These are phyloP conservation scores for Globisporangium acanthophoron DNA, from an alignment of 352 stramenopile species.

Conservation along the genomic window DNA sequence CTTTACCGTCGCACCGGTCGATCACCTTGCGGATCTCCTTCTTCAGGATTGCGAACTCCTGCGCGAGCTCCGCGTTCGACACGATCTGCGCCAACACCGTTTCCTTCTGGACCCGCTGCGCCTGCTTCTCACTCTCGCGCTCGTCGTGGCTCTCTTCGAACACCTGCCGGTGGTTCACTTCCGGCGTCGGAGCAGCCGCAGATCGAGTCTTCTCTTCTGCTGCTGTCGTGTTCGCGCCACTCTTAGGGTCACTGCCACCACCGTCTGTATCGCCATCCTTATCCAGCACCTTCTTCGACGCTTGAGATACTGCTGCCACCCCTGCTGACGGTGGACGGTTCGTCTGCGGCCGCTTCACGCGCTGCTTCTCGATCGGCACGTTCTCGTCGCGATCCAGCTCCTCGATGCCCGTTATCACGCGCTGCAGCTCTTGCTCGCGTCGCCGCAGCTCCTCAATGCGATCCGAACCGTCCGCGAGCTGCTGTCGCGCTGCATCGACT, in stretches of 20 bases:
- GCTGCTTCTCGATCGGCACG: conserved; percentile 46
- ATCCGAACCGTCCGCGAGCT: conserved; percentile 4
- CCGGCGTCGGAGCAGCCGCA: background rate
- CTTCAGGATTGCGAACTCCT: conserved; percentile 57
- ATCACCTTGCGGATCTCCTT: conserved; percentile 74
- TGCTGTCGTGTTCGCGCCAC: conserved; percentile 10
- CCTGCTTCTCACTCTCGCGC: conserved; percentile 6
- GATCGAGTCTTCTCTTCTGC: background rate
- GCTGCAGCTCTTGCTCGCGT: conserved; percentile 29
- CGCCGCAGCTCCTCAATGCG: conserved; percentile 11
- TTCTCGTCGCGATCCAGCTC: conserved; percentile 51
- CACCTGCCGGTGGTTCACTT: conserved; percentile 29
- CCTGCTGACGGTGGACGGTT: conserved; percentile 25
- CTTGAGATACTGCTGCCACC: conserved; percentile 7
- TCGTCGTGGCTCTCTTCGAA: conserved; percentile 34
- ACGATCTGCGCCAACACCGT: conserved; percentile 42
- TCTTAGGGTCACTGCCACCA: background rate
- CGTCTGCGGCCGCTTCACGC: conserved; percentile 44
- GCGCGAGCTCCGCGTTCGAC: conserved; percentile 28
- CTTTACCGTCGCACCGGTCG: conserved; percentile 41
- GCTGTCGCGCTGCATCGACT: conserved; percentile 15
- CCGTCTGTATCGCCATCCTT: background rate
- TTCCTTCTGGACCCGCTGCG: conserved; percentile 35
- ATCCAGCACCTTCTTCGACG: conserved; percentile 1
- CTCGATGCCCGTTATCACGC: conserved; percentile 60